phyloP scores from a whole-genome alignment of 306 rosid species.

The Trichosanthes truncata region DNA sequence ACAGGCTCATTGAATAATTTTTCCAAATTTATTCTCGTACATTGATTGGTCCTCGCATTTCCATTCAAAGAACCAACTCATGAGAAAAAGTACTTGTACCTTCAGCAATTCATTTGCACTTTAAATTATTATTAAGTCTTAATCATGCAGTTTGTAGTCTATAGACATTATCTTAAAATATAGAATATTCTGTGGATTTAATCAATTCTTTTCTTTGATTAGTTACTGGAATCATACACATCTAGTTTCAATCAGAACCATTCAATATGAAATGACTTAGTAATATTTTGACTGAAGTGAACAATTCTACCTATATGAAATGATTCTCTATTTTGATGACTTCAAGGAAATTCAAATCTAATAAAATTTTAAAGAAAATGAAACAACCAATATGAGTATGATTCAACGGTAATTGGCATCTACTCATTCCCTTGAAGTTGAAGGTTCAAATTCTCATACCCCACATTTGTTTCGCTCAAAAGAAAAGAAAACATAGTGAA shows the following conservation, averaged over 20 bases:
- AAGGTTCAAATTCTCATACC: too few species aligned
- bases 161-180: neutral
- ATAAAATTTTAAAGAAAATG: neutral
- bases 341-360: neutral
- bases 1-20: too few species aligned
- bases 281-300: neutral
- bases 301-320: neutral
- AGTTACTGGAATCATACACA: neutral
- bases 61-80: too few species aligned
- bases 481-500: neutral
- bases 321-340: neutral
- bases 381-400: too few species aligned
- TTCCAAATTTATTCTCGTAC: too few species aligned
- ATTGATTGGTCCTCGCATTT: too few species aligned
- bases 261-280: neutral
- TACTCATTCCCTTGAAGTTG: too few species aligned
- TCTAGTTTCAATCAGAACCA: neutral
- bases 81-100: too few species aligned
- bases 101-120: neutral
- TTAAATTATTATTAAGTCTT: neutral
- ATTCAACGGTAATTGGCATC: too few species aligned
- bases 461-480: too few species aligned
- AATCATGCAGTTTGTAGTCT: neutral
- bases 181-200: too few species aligned
- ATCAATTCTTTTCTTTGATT: neutral